Conservation (phyloP, 169 alveolate genomes). For the Eimeria maxima region DNA sequence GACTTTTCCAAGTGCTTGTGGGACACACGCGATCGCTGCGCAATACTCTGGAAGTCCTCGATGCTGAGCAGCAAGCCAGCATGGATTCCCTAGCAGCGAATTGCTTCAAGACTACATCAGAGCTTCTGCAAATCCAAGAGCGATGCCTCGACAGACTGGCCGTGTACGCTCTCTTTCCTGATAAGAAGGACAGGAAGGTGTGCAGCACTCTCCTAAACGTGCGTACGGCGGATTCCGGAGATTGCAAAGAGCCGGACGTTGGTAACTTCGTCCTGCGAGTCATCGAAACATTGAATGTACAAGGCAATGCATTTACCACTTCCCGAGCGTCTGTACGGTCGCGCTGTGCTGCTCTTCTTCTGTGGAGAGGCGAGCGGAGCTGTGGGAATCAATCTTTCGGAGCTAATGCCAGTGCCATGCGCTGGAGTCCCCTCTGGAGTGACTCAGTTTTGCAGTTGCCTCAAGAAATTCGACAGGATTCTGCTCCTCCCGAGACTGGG, state of each 20-base stretch:
- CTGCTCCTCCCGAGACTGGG: background rate
- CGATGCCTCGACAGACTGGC: slow-evolving; percentile 47
- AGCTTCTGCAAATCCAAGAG: slow-evolving; percentile 37
- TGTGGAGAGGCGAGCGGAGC: slow-evolving; percentile 30
- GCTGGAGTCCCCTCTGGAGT: slow-evolving; percentile 56
- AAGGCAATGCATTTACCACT: background rate
- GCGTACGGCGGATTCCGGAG: background rate
- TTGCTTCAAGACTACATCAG: background rate
- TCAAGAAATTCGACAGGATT: background rate
- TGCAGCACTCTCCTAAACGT: background rate
- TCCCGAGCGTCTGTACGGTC: slow-evolving; percentile 4
- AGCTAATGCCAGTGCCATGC: background rate
- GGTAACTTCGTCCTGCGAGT: background rate
- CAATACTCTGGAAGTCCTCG: slow-evolving; percentile 14
- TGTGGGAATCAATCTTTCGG: background rate
- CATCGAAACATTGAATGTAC: too few relatives aligned
- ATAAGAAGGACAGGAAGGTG: background rate
- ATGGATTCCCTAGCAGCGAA: slow-evolving; percentile 21
- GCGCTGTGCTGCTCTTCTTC: slow-evolving; percentile 50
- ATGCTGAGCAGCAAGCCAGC: slow-evolving; percentile 2
- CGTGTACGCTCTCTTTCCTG: slow-evolving; percentile 27
- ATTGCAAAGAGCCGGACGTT: background rate
- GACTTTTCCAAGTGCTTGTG: slow-evolving; percentile 9
- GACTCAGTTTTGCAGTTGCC: slow-evolving; percentile 21
- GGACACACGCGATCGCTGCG: slow-evolving; percentile 42